A percentile compares a stretch with the other conserved stretches of the same genome.
Evolutionary conservation across 345 rosid genomes (phyloP).

Genomic region (Passiflora organensis): DNA sequence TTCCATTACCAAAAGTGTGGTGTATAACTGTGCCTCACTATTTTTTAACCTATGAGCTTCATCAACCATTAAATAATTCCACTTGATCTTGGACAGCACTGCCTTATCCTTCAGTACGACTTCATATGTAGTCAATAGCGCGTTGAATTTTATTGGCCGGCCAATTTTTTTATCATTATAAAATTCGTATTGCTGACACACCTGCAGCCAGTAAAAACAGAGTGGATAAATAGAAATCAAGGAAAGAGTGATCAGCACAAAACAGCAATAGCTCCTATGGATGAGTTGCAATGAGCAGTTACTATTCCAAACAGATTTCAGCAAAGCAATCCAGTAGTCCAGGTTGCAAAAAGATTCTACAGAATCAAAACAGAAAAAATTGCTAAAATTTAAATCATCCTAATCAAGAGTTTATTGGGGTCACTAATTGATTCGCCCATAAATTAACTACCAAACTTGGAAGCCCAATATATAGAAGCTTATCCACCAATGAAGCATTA

Average conservation of each 20-base stretch:
- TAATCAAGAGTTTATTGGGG: too few species aligned
- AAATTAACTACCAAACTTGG: too few species aligned
- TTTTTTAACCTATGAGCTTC: conserved; percentile 99
- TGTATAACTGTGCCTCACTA: conserved; percentile 96
- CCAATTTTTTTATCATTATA: conserved; percentile 81
- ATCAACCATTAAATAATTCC: conserved; percentile 99
- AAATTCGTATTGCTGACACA: conserved; percentile 94
- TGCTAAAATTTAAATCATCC: too few species aligned
- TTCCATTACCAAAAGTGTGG: conserved; percentile 66
- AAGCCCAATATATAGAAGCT: not conserved
- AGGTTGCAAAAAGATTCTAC: not conserved
- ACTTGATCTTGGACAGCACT: conserved; percentile 87
- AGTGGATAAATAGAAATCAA: not conserved
- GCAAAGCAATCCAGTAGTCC: too few species aligned
- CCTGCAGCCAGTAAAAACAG: conserved; percentile 35
- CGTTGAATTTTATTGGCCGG: conserved; percentile 77
- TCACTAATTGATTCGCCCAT: too few species aligned
- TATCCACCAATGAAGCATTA: not conserved
- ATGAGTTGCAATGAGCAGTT: not conserved
- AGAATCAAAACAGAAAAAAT: not conserved
- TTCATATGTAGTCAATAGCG: conserved; percentile 93
- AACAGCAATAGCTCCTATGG: not conserved
- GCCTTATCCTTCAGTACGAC: conserved; percentile 95
- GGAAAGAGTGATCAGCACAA: not conserved
- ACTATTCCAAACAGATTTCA: too few species aligned